These are phyloP conservation scores for Hygrocybe coccinea DNA, from an alignment of 768 basidiomycete genomes.

Conservation along the genomic window DNA sequence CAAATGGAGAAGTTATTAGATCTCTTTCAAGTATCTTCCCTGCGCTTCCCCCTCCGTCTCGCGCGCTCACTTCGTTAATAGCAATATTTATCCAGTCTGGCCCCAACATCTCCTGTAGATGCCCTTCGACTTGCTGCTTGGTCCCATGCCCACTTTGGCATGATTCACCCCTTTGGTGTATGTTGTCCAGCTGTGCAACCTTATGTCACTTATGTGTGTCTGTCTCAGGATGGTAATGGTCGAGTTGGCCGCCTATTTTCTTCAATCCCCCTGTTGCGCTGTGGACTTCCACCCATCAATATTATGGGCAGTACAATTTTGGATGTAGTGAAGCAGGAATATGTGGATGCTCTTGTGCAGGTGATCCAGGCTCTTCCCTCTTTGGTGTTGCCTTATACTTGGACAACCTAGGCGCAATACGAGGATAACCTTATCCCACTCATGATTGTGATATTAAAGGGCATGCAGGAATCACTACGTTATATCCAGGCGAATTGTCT, in stretches of 20 bases:
- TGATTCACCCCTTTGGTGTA: conserved; percentile 3
- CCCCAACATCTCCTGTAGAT: neutral
- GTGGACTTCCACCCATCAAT: conserved; percentile 2
- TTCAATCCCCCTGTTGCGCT: conserved; percentile 1
- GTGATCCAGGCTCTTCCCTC: neutral
- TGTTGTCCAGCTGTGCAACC: neutral
- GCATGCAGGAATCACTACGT: neutral
- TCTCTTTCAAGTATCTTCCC: neutral
- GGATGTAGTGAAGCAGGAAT: neutral
- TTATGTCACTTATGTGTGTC: neutral
- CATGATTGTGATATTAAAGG: conserved; percentile 2
- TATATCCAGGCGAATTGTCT: conserved; percentile 2
- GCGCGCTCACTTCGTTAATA: neutral
- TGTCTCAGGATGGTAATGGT: conserved; percentile 3
- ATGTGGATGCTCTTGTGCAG: conserved; percentile 5
- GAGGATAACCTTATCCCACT: conserved; percentile 2
- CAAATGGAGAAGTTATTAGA: neutral
- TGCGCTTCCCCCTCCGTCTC: neutral
- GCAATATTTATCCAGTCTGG: neutral
- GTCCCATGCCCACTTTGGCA: conserved; percentile 2
- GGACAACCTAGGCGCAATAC: neutral
- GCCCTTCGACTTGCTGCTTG: neutral
- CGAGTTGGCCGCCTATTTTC: conserved; percentile 2
- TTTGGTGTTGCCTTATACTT: neutral
- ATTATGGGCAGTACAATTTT: conserved; percentile 1